Evolutionary conservation across 768 basidiomycete species (phyloP), one percentile per base, ranked within the genome.

Genomic region (Mycena rebaudengoi): DNA sequence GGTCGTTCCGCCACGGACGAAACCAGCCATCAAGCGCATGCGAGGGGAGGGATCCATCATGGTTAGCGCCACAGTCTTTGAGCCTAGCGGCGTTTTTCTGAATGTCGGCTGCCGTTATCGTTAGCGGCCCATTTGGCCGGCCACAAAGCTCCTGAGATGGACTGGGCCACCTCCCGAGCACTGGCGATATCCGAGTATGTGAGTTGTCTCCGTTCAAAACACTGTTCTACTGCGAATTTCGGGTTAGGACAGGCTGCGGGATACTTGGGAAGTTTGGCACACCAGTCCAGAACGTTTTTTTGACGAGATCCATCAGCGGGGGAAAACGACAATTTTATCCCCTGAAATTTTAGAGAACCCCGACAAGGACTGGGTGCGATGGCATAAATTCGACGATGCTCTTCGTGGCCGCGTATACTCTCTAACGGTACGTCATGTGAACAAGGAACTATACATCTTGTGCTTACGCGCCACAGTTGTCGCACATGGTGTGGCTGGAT

Each of bases 401-500:
- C 35, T 55, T 33, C 54, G 54, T 10, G 54, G 54, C 4, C 54
- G 54, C 20, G 54, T 55, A 2, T 55, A 55, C 18, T 55, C 54
- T 1, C 29, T 55, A 12, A 55, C 54, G 3, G 54, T 55, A 16
- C 20, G 54, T 55, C 40, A 6, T 54, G n/a, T n/a, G n/a, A n/a
- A n/a, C n/a, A n/a, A n/a, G n/a, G n/a, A n/a, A n/a, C 40, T 10
- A 5, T 20, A 40, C 11, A 12, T 29, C 51, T 2, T 26, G 12
- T 28, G 6, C n/a, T n/a, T 25, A 28, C 10, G 18, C 7, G n/a
- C 7, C 8, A n/a, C 11, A 57, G 55, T n/a, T 57, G 44, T 43
- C 44, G 26, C 55, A 57, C 32, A 45, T 57, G 43, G 55, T 46
- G 32, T 58, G 56, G 56, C 32, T 48, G 5, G 33, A 58, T 39